A percentile compares a stretch with the other conserved stretches of the same genome.
These are phyloP conservation scores for Gaultheria prostrata DNA, from an alignment of 148 eudicot species.

Conservation along the genomic window DNA sequence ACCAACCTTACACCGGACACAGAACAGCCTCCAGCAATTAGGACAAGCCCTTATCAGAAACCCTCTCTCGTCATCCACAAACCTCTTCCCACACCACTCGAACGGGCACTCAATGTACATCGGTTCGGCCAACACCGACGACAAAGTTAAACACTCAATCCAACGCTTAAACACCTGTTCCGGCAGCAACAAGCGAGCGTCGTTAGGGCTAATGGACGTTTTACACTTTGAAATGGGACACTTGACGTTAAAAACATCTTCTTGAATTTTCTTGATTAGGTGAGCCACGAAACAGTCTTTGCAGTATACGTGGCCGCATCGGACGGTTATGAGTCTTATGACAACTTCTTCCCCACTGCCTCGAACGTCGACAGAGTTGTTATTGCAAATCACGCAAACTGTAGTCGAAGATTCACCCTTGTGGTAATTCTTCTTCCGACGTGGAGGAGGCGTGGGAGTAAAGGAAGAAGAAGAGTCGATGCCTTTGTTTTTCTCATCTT, in stretches of 20 bases:
- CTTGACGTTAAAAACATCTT: not conserved
- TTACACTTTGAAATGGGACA: not conserved
- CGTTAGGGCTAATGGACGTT: too few relatives aligned
- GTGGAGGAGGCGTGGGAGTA: not conserved
- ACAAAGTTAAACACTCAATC: not conserved
- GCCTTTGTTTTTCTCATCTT: not conserved
- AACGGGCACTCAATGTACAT: not conserved
- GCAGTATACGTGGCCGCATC: not conserved
- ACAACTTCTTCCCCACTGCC: not conserved
- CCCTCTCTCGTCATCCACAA: constrained; percentile 13
- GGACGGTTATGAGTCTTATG: fast-evolving
- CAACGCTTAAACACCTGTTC: not conserved
- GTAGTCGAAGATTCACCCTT: not conserved
- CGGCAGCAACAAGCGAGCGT: not conserved
- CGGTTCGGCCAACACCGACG: not conserved
- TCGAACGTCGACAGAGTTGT: too few relatives aligned
- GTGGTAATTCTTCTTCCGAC: not conserved
- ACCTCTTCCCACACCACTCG: not conserved
- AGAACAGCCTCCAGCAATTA: not conserved
- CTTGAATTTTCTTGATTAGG: not conserved
- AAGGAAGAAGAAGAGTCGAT: not conserved
- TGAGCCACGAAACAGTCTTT: not conserved
- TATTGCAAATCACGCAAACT: not conserved
- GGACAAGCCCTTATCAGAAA: constrained; percentile 10
- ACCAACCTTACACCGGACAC: not conserved